Conservation (phyloP, 352 stramenopile species). For the Pythium myriotylum region DNA sequence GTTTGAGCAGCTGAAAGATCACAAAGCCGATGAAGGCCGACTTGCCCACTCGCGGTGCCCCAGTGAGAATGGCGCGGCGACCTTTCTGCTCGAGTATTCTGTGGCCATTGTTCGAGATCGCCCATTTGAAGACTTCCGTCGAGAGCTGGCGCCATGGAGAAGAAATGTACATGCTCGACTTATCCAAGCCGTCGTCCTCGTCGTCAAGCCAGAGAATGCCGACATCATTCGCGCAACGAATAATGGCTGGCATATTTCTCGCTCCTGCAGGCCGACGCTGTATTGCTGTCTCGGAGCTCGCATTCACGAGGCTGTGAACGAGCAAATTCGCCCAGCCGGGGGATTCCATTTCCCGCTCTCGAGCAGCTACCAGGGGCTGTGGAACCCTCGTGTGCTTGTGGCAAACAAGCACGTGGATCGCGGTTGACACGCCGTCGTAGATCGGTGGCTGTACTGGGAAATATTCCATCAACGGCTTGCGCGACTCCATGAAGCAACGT, state of each 20-base stretch:
- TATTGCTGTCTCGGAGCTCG: neutral
- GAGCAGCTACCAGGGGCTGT: neutral
- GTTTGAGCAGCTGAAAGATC: conserved; percentile 6
- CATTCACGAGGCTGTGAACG: neutral
- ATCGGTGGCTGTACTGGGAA: conserved; percentile 16
- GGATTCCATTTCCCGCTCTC: neutral
- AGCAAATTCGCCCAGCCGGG: neutral
- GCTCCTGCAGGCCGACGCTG: neutral
- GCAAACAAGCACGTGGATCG: conserved; percentile 15
- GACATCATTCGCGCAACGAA: neutral
- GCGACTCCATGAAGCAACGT: conserved; percentile 2
- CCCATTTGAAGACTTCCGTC: conserved; percentile 7
- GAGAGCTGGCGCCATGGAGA: conserved; percentile 4
- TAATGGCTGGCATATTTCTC: neutral
- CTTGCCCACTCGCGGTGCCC: conserved; percentile 19
- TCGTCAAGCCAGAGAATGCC: conserved; percentile 10
- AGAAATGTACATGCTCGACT: conserved; percentile 6
- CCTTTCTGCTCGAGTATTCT: conserved; percentile 2
- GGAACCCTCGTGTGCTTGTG: neutral
- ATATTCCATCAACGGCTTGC: neutral
- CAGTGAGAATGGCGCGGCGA: conserved; percentile 14
- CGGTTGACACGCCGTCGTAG: neutral
- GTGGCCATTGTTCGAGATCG: no score
- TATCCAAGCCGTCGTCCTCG: neutral
- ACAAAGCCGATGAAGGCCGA: conserved; percentile 21